phyloP scores from a whole-genome alignment of 1,284 basidiomycete species.

The Ustilago esculenta region DNA sequence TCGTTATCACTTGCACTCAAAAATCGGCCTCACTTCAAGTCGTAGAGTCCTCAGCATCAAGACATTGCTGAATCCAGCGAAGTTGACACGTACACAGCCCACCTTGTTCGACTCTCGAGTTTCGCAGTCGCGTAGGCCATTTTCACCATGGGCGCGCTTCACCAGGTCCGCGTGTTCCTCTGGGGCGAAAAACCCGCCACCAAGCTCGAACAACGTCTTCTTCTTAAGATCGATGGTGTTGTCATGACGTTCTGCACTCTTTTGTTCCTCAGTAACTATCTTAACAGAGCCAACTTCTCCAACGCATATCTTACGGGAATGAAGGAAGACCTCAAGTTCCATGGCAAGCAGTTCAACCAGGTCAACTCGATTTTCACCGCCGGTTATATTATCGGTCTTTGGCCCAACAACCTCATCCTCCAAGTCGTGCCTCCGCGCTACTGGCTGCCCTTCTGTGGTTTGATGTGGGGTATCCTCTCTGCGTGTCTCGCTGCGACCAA shows the following conservation, averaged over 20 bases:
- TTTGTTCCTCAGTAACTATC: constrained; percentile 46
- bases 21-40: too few species aligned
- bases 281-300: constrained; percentile 50
- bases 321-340: constrained; percentile 79
- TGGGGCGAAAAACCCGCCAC: constrained; percentile 45
- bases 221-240: constrained; percentile 50
- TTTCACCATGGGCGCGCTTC: constrained; percentile 27
- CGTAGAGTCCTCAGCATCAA: too few species aligned
- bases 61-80: too few species aligned
- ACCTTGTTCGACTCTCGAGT: background rate
- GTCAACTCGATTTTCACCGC: constrained; percentile 69
- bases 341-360: constrained; percentile 76
- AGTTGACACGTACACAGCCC: too few species aligned
- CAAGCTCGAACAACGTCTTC: constrained; percentile 30
- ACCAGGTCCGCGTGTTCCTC: constrained; percentile 36
- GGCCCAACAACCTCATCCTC: constrained; percentile 63
- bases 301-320: constrained; percentile 78
- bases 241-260: constrained; percentile 52
- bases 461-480: constrained; percentile 57
- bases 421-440: constrained; percentile 56
- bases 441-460: constrained; percentile 52
- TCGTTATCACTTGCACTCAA: too few species aligned
- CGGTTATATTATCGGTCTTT: constrained; percentile 59
- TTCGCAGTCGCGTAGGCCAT: background rate
- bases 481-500: constrained; percentile 41